A percentile compares a stretch with the other conserved stretches of the same genome.
Conservation (phyloP, 2,329 filamentous ascomycete genomes). For the Lomentospora prolificans region DNA sequence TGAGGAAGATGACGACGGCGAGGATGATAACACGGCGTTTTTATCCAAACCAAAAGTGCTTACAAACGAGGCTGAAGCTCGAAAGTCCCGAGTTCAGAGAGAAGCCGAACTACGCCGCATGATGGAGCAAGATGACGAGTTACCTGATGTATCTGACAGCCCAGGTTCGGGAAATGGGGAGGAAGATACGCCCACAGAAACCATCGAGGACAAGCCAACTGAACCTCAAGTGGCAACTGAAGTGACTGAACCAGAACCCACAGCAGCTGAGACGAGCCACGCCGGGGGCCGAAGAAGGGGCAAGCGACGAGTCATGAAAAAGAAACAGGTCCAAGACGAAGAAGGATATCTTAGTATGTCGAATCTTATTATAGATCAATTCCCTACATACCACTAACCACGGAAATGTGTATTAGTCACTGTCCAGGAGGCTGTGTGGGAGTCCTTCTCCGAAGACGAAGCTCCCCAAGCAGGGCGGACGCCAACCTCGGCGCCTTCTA, state of each 20-base stretch:
- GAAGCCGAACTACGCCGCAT: conserved; percentile 29
- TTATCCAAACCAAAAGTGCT: conserved; percentile 19
- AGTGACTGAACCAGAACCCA: conserved; percentile 30
- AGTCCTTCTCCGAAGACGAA: conserved; percentile 89
- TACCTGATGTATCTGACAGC: conserved; percentile 26
- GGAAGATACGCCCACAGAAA: background rate
- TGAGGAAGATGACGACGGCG: conserved; percentile 22
- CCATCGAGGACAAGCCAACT: background rate
- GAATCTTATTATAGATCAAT: background rate
- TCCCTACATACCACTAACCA: too few relatives aligned
- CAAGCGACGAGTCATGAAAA: conserved; percentile 73
- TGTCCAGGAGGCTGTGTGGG: conserved; percentile 75
- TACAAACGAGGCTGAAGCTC: conserved; percentile 16
- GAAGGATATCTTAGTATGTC: conserved; percentile 80
- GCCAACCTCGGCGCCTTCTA: conserved; percentile 39
- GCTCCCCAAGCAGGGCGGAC: conserved; percentile 36
- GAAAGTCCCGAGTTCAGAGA: conserved; percentile 24
- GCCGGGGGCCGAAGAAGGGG: conserved; percentile 61
- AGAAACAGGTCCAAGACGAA: conserved; percentile 77
- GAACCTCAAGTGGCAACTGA: conserved; percentile 16
- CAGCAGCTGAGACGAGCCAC: conserved; percentile 43
- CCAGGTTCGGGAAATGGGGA: conserved; percentile 1
- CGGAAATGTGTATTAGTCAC: too few relatives aligned
- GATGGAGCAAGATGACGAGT: conserved; percentile 49
- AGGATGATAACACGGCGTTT: conserved; percentile 1